Evolutionary conservation across 1,139 yeast species (phyloP).

Genomic region (Scheffersomyces segobiensis): DNA sequence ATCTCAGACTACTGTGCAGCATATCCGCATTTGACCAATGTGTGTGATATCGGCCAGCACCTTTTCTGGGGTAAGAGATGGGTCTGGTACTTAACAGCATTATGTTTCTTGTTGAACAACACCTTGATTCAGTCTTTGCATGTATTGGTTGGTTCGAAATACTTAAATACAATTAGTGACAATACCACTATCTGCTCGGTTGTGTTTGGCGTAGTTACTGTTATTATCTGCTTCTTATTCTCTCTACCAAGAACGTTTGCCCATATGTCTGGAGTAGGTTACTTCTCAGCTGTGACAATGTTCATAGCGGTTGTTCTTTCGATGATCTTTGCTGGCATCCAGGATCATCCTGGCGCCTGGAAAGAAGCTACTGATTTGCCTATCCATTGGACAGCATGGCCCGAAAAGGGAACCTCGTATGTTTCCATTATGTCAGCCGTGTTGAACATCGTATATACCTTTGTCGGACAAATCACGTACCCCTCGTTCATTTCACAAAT

Average conservation of each 20-base stretch:
- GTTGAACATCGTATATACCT: constrained; percentile 60
- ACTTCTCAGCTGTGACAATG: constrained; percentile 57
- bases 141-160: constrained; percentile 60
- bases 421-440: constrained; percentile 59
- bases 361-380: constrained; percentile 29
- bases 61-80: constrained; percentile 51
- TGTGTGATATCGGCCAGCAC: constrained; percentile 62
- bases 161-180: constrained; percentile 53
- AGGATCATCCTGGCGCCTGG: constrained; percentile 47
- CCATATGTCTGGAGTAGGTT: constrained; percentile 49
- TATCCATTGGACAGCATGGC: constrained; percentile 49
- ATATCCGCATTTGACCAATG: constrained; percentile 51
- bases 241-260: constrained; percentile 60
- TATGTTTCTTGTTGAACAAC: constrained; percentile 55
- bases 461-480: constrained; percentile 64
- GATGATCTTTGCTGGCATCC: constrained; percentile 55
- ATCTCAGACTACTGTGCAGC: constrained; percentile 56
- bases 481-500: constrained; percentile 64
- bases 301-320: constrained; percentile 54
- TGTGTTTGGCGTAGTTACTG: constrained; percentile 49
- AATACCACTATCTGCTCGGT: constrained; percentile 53
- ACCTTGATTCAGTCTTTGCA: constrained; percentile 60
- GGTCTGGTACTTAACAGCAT: constrained; percentile 62
- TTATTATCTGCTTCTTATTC: constrained; percentile 47
- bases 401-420: constrained; percentile 49